Evolutionary conservation across 495 filamentous ascomycete genomes (phyloP), one percentile per base, ranked within the genome.

Genomic region (Podospora fimiseda): DNA sequence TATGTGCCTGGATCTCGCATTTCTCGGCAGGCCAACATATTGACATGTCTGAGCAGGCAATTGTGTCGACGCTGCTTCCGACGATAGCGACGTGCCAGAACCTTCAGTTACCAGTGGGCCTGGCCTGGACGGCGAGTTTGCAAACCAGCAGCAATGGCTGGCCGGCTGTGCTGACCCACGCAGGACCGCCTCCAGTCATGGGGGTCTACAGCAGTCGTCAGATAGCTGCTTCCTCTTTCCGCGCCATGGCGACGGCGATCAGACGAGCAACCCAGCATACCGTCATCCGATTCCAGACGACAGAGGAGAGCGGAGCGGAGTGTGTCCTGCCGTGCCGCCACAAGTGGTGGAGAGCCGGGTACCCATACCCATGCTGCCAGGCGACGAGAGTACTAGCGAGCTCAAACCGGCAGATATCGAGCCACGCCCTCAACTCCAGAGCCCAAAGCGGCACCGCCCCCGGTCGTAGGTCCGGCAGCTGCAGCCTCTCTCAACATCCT

Each of bases 1-100:
- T 58, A 51, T 57, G 46, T 61, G 49, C 56, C 56, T 57, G 11
- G n/a, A 45, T 62, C 42, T 59, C 60, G 48, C 33, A 56, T 56
- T n/a, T 16, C 47, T 59, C 8, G 48, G 50, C 23, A 50, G 49
- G 47, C 43, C 24, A 48, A 42, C 19, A 51, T 22, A 20, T 49
- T 60, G 40, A 60, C 51, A 55, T 38, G 20, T 24, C 48, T 53
- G 27, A 58, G 57, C 55, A 63, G 60, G 43, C 48, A 53, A 58
- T 39, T 21, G 43, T 52, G 46, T 60, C 39, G 42, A 60, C 48
- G 53, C 57, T 48, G 52, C 44, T 52, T 47, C 40, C 27, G 39
- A 49, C 30, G 39, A 57, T 43, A 48, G 41, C 53, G 41, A 60
- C 51, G 18, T 47, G 48, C 55, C 49, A 41, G 47, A 61, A 53